Evolutionary conservation across 2,329 filamentous ascomycete genomes (phyloP), one percentile per base, ranked within the genome.

Genomic region (Elsinoe arachidis): DNA sequence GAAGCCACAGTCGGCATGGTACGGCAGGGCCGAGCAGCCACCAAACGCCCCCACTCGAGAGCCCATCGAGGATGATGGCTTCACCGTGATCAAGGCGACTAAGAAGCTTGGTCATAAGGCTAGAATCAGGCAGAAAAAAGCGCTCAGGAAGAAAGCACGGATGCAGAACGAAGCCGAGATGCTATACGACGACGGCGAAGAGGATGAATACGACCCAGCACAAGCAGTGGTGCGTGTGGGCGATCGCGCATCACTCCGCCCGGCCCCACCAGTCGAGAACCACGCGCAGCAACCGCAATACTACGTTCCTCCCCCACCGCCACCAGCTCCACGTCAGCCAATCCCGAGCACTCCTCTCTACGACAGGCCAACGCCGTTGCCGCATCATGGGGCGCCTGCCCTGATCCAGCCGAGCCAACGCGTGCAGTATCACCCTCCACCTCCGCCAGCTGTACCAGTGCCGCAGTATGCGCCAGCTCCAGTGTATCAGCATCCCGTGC

Each of bases 351-450:
- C 26, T 30, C 26, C 3, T 30, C 3, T 30, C 7, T 38, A 33
- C 37, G 54, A 47, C 43, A 23, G 33, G 34, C 21, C 54, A 43
- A 38, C 54, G 19, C 54, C 54, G 14, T 3, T 56, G 3, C 43
- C 43, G 21, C 54, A 56, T 9, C 54, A 56, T 21, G 53, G 53
- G 10, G 53, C 53, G 5, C 53, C 53, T 9, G 53, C 53, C 3
- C 23, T 55, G 23, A 55, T 55, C 23, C 53, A 55, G 23, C 53
- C 53, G 10, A 46, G 37, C 23, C 53, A 55, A n/a, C 19, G 53
- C n/a, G 33, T 35, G n/a, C 49, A 34, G 12, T 53, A 53, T 39
- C 15, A 33, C 14, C 34, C 49, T 53, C 49, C 49, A 26, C 41
- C 41, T 12, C 41, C 21, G 9, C 41, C 41, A 12, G 9, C 21